These are phyloP conservation scores for Retiboletus flavoniger DNA, from an alignment of 1,284 basidiomycete species.

Conservation along the genomic window DNA sequence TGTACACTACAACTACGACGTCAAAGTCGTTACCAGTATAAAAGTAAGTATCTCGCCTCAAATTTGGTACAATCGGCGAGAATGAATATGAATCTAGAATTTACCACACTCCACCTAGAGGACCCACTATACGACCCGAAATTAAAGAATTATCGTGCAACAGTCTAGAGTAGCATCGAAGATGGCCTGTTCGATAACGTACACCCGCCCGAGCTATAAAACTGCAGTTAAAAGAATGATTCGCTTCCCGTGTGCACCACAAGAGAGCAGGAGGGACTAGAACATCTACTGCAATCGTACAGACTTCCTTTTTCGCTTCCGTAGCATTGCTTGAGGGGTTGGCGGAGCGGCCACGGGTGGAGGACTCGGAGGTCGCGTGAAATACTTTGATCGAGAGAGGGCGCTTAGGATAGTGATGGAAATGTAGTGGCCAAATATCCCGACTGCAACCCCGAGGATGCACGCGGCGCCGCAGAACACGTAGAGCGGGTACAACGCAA, in stretches of 20 bases:
- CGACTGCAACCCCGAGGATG: conserved; percentile 51
- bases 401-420: conserved; percentile 15
- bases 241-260: background rate
- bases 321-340: conserved; percentile 16
- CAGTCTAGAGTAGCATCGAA: background rate
- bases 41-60: background rate
- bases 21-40: background rate
- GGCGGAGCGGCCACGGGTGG: conserved; percentile 1
- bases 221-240: background rate
- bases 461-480: conserved; percentile 58
- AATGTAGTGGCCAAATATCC: conserved; percentile 43
- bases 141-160: background rate
- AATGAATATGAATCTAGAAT: background rate
- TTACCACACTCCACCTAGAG: background rate
- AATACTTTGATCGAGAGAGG: conserved; percentile 18
- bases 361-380: conserved; percentile 7
- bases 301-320: conserved; percentile 27
- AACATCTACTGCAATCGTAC: conserved; percentile 23
- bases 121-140: background rate
- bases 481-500: conserved; percentile 59
- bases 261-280: background rate
- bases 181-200: background rate
- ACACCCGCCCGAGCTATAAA: background rate
- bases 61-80: too few relatives aligned
- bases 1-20: background rate